phyloP scores from a whole-genome alignment of 257 asterid species.

The Scutellaria galericulata region DNA sequence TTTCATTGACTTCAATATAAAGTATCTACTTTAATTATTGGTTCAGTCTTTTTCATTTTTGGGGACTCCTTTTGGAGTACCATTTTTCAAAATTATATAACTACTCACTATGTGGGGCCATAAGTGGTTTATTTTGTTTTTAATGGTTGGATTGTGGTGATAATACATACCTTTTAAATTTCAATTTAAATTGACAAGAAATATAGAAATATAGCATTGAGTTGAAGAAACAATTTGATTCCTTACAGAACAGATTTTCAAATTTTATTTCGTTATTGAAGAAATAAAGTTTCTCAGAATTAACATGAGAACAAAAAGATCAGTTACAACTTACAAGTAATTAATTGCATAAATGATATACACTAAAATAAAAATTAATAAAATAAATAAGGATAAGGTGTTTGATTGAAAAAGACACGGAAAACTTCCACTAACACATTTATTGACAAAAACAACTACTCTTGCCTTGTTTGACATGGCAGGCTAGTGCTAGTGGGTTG shows the following conservation, averaged over 20 bases:
- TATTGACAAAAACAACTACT: background rate
- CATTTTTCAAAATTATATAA: conserved; percentile 18
- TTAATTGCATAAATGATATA: too few species aligned
- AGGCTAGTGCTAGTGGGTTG: background rate
- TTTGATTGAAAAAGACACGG: background rate
- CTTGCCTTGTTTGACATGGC: background rate
- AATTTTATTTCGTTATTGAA: too few species aligned
- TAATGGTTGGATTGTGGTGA: too few species aligned
- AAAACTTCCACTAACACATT: conserved; percentile 16
- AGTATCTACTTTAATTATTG: background rate
- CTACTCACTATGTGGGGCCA: background rate
- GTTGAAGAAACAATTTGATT: too few species aligned
- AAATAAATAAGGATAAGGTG: background rate
- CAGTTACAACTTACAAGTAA: too few species aligned
- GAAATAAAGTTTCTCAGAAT: too few species aligned
- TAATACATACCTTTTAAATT: too few species aligned
- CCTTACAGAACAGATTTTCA: too few species aligned
- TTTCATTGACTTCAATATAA: background rate
- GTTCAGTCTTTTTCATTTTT: conserved; percentile 12
- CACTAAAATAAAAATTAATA: too few species aligned
- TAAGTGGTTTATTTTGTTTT: background rate
- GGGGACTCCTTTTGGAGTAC: conserved; percentile 5
- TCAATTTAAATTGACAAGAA: too few species aligned
- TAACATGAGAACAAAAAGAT: too few species aligned
- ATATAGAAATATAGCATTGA: too few species aligned